Percentiles rank a stretch among this genome's conserved stretches.
phyloP scores from a whole-genome alignment of 768 basidiomycete genomes.

The Lactarius deliciosus region DNA sequence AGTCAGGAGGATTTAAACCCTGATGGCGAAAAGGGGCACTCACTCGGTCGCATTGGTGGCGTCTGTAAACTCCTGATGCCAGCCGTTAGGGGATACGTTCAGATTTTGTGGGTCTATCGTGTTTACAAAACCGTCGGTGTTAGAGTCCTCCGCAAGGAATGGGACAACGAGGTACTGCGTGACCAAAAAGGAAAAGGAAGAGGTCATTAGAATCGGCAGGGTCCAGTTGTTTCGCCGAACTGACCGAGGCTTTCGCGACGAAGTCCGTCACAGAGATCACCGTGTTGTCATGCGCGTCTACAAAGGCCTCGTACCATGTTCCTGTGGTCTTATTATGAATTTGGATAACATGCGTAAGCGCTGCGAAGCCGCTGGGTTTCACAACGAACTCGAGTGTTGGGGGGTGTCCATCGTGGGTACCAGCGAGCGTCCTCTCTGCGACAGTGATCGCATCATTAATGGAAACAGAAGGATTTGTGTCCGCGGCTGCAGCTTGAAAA shows the following conservation, averaged over 20 bases:
- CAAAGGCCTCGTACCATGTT: conserved; percentile 56
- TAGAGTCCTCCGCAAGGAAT: conserved; percentile 46
- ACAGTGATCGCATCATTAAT: conserved; percentile 38
- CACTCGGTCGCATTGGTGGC: conserved; percentile 36
- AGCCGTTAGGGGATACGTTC: conserved; percentile 56
- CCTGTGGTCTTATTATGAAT: conserved; percentile 43
- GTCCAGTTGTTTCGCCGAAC: conserved; percentile 22
- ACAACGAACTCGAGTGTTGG: conserved; percentile 44
- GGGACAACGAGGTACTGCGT: conserved; percentile 44
- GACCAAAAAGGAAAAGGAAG: neutral
- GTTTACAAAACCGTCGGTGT: conserved; percentile 48
- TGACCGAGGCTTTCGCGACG: conserved; percentile 45
- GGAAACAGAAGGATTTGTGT: conserved; percentile 41
- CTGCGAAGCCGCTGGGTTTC: conserved; percentile 40
- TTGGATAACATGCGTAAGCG: conserved; percentile 45
- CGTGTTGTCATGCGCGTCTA: conserved; percentile 56
- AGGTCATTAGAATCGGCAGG: neutral
- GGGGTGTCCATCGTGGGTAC: conserved; percentile 43
- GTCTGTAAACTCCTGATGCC: conserved; percentile 46
- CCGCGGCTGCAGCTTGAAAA: conserved; percentile 28
- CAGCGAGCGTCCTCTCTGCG: conserved; percentile 41
- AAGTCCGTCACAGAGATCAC: conserved; percentile 53
- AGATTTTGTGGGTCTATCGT: conserved; percentile 54
- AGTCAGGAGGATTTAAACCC: neutral
- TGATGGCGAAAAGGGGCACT: neutral